Evolutionary conservation across 2,329 filamentous ascomycete species (phyloP), one percentile per base, ranked within the genome.

Genomic region (Fusarium sp.): DNA sequence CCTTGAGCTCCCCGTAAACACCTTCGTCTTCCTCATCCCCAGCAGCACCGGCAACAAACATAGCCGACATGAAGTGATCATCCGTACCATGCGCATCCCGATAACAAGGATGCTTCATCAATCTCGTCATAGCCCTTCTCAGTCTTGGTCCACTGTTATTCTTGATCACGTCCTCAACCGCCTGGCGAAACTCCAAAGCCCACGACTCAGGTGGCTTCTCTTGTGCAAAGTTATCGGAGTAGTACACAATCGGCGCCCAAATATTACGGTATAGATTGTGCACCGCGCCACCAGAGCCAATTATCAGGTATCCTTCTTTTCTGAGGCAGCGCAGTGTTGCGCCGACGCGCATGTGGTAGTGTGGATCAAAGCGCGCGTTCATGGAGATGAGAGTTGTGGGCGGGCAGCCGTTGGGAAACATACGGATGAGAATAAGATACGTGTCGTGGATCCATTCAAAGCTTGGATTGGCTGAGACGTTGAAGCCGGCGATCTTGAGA

Each of bases 391-490:
- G 65, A 1, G 88, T 90, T 1, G 90, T 91, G 0, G 90, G 90
- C 3, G 90, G 90, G 72, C 88, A 91, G n/a, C 81, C 82, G 3
- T 74, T 69, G 0, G 90, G 90, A 69, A 92, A 92, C 90, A 92
- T 92, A 57, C 89, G 84, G 75, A 92, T 90, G 11, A 92, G 81
- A 60, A 92, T 86, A 5, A 92, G 84, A 74, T 88, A 92, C 0
- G 88, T 91, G 77, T 92, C 90, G 80, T 92, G 90, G 75, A 92
- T 92, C 90, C 90, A 92, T 74, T 92, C 87, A 69, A 92, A 92
- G 0, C 75, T 82, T 0, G 82, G 72, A 74, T 91, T 89, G 2
- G 77, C 79, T 6, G 78, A 75, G 3, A 84, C 87, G 34, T 87
- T 81, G 78, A 91, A 86, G 11, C 89, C 88, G 3, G 83, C 70